These are phyloP conservation scores for Sphenostylis stenocarpa DNA, from an alignment of 306 rosid species.

Conservation along the genomic window DNA sequence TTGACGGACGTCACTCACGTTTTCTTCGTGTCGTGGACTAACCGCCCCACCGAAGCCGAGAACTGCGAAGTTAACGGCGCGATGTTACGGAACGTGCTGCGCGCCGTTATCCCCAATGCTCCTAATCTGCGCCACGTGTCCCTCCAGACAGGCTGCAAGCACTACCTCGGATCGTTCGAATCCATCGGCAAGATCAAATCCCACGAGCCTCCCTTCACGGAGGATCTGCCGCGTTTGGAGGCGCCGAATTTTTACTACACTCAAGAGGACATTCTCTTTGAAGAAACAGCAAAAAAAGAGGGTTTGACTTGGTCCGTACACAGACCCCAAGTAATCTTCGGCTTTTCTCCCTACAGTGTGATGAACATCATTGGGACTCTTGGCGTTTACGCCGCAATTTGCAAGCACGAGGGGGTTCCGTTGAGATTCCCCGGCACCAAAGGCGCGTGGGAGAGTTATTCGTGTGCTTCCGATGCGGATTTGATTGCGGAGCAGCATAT, in stretches of 20 bases:
- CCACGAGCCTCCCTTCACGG: conserved; percentile 70
- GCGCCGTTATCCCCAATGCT: conserved; percentile 59
- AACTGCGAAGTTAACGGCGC: conserved; percentile 60
- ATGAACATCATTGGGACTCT: conserved; percentile 60
- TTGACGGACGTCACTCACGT: conserved; percentile 68
- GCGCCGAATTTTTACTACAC: conserved; percentile 62
- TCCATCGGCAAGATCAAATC: conserved; percentile 20
- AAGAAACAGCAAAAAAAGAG: conserved; percentile 52
- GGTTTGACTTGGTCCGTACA: conserved; percentile 66
- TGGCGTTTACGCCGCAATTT: conserved; percentile 65
- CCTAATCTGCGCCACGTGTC: conserved; percentile 67
- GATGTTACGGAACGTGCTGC: conserved; percentile 56
- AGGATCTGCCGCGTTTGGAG: conserved; percentile 63
- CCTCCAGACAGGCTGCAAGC: conserved; percentile 69
- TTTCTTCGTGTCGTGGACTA: conserved; percentile 65
- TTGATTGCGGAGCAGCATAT: conserved; percentile 79
- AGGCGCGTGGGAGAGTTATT: conserved; percentile 52
- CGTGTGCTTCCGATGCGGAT: conserved; percentile 62
- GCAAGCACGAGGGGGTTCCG: conserved; percentile 62
- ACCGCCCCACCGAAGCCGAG: conserved; percentile 50
- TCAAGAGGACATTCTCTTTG: conserved; percentile 51
- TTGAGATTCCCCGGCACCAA: conserved; percentile 61
- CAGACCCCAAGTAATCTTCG: conserved; percentile 53
- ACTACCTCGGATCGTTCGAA: conserved; percentile 62
- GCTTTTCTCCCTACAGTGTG: conserved; percentile 71